Evolutionary conservation across 352 stramenopile species (phyloP).

Genomic region (Phytophthora pini): DNA sequence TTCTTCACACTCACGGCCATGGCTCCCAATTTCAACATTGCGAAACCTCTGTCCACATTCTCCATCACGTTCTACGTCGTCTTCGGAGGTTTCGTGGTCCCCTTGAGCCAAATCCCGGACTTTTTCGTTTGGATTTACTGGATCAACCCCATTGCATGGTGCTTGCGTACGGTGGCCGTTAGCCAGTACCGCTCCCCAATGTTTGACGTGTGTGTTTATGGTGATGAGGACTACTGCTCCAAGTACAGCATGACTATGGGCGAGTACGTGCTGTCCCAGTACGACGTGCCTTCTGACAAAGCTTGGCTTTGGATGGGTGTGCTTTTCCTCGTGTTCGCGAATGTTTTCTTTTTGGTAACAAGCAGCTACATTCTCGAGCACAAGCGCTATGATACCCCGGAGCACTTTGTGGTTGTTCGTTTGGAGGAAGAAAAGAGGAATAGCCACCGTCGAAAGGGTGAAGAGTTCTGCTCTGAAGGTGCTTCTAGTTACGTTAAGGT

Average conservation of each 20-base stretch:
- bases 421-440: too few species aligned
- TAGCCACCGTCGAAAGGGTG: too few species aligned
- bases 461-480: too few species aligned
- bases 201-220: slow-evolving; percentile 38
- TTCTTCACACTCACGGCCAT: slow-evolving; percentile 37
- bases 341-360: slow-evolving; percentile 14
- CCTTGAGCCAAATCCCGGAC: slow-evolving; percentile 19
- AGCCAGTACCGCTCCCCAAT: slow-evolving; percentile 40
- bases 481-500: too few species aligned
- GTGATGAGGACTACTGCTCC: slow-evolving; percentile 28
- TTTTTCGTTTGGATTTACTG: slow-evolving; percentile 66
- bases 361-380: slow-evolving; percentile 24
- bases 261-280: slow-evolving; percentile 35
- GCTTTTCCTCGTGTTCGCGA: not conserved
- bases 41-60: not conserved
- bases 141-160: slow-evolving; percentile 62
- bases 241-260: slow-evolving; percentile 37
- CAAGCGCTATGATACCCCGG: slow-evolving; percentile 27
- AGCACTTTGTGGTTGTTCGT: too few species aligned
- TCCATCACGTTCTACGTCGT: slow-evolving; percentile 27
- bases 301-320: slow-evolving; percentile 31
- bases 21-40: slow-evolving; percentile 20
- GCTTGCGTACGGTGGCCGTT: slow-evolving; percentile 37
- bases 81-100: slow-evolving; percentile 39
- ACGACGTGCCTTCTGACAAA: slow-evolving; percentile 37